These are phyloP conservation scores for Lactifluus rugatus DNA, from an alignment of 768 basidiomycete species.

Conservation along the genomic window DNA sequence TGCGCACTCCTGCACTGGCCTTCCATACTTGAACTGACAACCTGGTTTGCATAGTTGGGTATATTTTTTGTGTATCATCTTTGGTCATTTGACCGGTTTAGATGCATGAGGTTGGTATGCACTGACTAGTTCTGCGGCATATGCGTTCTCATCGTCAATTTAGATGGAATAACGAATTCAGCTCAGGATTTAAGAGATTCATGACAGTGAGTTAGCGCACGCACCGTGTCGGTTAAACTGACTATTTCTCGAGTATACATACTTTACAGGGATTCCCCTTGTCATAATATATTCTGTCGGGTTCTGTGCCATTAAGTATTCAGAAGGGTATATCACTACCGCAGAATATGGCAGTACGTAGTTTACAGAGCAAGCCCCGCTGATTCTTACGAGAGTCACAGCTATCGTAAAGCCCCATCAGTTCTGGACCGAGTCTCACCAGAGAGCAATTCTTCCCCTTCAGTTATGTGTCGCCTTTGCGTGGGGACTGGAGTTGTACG, in stretches of 20 bases:
- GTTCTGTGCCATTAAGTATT: conserved; percentile 62
- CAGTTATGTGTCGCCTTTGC: conserved; percentile 50
- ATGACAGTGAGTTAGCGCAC: conserved; percentile 56
- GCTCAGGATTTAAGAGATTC: conserved; percentile 72
- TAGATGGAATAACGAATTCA: conserved; percentile 60
- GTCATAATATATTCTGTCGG: conserved; percentile 50
- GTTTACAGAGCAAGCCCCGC: neutral
- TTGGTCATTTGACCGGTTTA: conserved; percentile 72
- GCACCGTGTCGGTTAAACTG: neutral
- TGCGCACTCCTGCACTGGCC: neutral
- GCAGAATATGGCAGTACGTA: conserved; percentile 43
- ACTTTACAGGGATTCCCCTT: conserved; percentile 52
- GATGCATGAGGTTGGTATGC: conserved; percentile 48
- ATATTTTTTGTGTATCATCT: conserved; percentile 59
- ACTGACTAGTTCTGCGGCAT: neutral
- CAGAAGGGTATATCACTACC: conserved; percentile 46
- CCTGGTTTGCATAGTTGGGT: conserved; percentile 34
- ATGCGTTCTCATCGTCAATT: neutral
- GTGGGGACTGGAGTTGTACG: conserved; percentile 72
- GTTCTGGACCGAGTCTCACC: conserved; percentile 41
- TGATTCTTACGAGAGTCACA: conserved; percentile 22
- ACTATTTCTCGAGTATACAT: conserved; percentile 47
- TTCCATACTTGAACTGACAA: neutral
- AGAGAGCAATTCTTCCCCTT: conserved; percentile 53
- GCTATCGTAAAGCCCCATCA: conserved; percentile 57